These are phyloP conservation scores for Seminavis robusta DNA, from an alignment of 108 stramenopile genomes.

Conservation along the genomic window DNA sequence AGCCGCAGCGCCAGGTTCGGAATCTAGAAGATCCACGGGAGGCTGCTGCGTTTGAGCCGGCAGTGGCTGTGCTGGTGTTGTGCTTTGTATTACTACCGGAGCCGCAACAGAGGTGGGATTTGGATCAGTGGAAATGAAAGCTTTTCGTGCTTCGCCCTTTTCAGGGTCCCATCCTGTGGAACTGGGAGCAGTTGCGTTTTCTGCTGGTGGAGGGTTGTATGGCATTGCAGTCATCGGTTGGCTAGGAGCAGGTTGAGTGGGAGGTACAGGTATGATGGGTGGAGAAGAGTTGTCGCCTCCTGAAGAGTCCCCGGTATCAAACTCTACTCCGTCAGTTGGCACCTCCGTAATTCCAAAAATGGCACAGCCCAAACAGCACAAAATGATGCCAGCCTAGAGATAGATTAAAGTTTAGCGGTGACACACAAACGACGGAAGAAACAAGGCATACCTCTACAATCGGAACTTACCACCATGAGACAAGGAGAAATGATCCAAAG, in stretches of 20 bases:
- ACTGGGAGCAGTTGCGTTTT: too few relatives aligned
- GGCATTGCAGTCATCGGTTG: not conserved
- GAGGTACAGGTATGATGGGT: too few relatives aligned
- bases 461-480: conserved; percentile 45
- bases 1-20: too few relatives aligned
- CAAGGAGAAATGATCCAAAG: conserved; percentile 85
- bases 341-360: conserved; percentile 80
- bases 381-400: conserved; percentile 50
- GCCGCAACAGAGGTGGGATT: too few relatives aligned
- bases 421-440: not conserved
- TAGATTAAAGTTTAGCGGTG: not conserved
- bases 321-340: conserved; percentile 36
- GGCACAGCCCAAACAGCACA: conserved; percentile 74
- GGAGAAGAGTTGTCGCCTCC: not conserved
- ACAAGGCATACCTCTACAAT: not conserved
- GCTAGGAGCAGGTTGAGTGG: not conserved
- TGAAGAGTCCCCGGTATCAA: conserved; percentile 16
- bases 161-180: not conserved
- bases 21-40: too few relatives aligned
- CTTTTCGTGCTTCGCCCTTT: too few relatives aligned
- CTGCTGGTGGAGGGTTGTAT: conserved; percentile 16
- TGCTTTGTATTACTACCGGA: too few relatives aligned
- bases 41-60: too few relatives aligned
- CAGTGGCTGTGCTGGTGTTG: too few relatives aligned
- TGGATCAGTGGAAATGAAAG: too few relatives aligned